Base-by-base conservation (phyloP, 495 filamentous ascomycete species). In the Penicillium canescens region DNA sequence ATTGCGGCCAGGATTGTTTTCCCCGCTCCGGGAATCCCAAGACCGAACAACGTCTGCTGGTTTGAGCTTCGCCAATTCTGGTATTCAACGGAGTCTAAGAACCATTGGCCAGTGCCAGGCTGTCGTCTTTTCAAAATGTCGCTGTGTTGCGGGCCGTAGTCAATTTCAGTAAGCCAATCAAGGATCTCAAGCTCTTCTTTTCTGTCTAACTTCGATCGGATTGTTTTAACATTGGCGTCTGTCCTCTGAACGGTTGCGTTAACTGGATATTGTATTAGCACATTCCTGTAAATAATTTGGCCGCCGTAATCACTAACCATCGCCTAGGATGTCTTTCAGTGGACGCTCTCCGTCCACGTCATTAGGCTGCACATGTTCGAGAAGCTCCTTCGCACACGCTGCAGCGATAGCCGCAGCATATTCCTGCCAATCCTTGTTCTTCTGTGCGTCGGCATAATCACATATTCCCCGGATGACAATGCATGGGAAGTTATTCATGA, bases 1-100 rank as follows among this genome's bases (percentile, higher is more conserved):
- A 65, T 61, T 12, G 69, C 70, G 41, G 74, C 56, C 2, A 75
- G 60, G 0, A 76, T 67, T 1, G 75, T 75, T 42, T 78, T 78
- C 5, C 74, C 75, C 4, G 70, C 71, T 0, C 73, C 75, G 9
- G 74, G 69, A 21, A 75, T 76, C 2, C 72, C 73, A 7, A 53
- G 57, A 52, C 68, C 78, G 33, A 69, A 73, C 3, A 51, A 10
- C 11, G 16, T 35, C 4, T 20, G n/a, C 8, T 9, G 23, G 13
- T 6, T 23, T 13, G 35, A 36, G 1, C 20, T 16, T 23, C 33
- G 16, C 51, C 51, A 54, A 16, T 28, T 23, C 1, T 23, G 5
- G n/a, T 46, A 54, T 11, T 46, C 23, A 3, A 13, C 2, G 1
- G 42, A 54, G 24, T n/a, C 26, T 2, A 54, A 35, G 12, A 54